Conservation (phyloP, 768 basidiomycete species). For the Suillus weaverae region DNA sequence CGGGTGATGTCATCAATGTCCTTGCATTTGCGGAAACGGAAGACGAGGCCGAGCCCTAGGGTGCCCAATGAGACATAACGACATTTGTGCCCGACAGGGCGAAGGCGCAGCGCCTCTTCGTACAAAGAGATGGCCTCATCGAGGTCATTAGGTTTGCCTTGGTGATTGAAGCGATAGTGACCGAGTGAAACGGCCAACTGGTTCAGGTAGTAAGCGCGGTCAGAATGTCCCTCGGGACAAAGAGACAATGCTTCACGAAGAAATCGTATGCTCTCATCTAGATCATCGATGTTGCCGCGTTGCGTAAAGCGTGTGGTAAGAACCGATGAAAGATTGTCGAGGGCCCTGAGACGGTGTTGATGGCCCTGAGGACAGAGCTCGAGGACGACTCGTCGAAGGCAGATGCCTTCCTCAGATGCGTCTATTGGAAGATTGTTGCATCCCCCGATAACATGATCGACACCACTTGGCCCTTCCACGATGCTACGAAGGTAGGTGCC, state of each 20-base stretch:
- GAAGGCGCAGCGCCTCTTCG: too few species aligned
- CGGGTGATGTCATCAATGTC: not conserved
- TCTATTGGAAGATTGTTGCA: not conserved
- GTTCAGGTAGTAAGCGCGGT: too few species aligned
- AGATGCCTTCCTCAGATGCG: not conserved
- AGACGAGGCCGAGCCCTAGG: too few species aligned
- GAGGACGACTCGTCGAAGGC: not conserved
- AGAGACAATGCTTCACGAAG: not conserved
- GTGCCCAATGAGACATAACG: too few species aligned
- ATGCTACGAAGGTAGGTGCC: not conserved
- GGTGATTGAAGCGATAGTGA: too few species aligned
- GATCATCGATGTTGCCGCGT: not conserved
- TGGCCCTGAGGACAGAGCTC: not conserved
- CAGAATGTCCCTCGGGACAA: too few species aligned
- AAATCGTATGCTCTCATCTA: not conserved
- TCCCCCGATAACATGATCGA: not conserved
- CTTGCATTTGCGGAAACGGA: too few species aligned
- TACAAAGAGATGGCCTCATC: too few species aligned
- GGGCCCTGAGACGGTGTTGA: not conserved
- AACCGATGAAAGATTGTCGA: not conserved
- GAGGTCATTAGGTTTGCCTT: too few species aligned
- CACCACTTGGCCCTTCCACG: not conserved
- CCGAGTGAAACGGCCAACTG: too few species aligned
- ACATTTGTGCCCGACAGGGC: too few species aligned
- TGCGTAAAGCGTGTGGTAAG: too few species aligned